Evolutionary conservation across 1,284 basidiomycete species (phyloP), one percentile per base, ranked within the genome.

Genomic region (Trichosporon faecale): DNA sequence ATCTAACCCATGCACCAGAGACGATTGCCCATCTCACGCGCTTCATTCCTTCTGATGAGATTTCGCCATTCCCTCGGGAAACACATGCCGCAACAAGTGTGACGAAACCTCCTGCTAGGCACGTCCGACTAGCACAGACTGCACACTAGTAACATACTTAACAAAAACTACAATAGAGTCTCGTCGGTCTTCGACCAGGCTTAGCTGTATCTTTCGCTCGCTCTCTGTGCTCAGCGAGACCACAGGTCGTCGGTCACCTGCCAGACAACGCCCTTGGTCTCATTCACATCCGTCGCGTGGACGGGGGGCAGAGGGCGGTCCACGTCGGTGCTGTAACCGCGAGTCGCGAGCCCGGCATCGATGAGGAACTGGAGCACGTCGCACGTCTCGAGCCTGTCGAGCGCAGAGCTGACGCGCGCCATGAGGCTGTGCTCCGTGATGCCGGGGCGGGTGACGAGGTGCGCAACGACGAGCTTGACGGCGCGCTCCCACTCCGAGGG

Each of bases 331-430:
- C 21, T 23, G 8, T 68, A 66, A 21, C 64, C 23, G 21, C 77
- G 67, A 11, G 40, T 35, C 25, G 73, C 55, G 8, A 68, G 55
- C 6, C 75, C 73, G 21, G 46, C 63, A 40, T 73, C 69, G n/a
- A 77, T 27, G 25, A 94, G 82, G 71, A 87, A 86, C 40, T 85
- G 82, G 65, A 93, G 78, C 25, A 92, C 74, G 23, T 93, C 91
- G 67, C 86, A 84, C 40, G 91, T 82, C 79, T 94, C 92, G 74
- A 90, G 88, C 69, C 90, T 86, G 78, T 94, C 92, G 72, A 93
- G 91, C 31, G 89, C 86, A 12, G 85, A 82, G 68, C 87, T 84
- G 66, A 94, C 83, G 70, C 89, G 86, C 87, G 88, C 89, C 68
- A 88, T 86, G 65, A 94, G 82, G 75, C 90, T 88, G 18, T 84